These are phyloP conservation scores for Aureococcus anophagefferens DNA, from an alignment of 108 stramenopile genomes.

Conservation along the genomic window DNA sequence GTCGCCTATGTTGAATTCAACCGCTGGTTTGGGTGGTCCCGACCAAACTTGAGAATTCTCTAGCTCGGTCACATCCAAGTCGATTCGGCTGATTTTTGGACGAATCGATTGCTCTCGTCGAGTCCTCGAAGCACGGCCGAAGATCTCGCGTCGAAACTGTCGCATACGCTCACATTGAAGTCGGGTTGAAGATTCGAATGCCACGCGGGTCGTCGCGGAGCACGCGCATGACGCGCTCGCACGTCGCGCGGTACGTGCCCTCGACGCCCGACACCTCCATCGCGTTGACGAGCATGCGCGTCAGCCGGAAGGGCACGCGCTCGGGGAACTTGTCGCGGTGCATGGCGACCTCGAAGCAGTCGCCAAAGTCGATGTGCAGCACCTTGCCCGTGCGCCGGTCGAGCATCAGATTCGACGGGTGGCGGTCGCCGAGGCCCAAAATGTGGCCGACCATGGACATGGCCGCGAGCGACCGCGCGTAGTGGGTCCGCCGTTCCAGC, in stretches of 20 bases:
- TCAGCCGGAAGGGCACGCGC: slow-evolving; percentile 94
- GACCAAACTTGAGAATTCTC: too few species aligned
- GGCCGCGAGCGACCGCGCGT: slow-evolving; percentile 91
- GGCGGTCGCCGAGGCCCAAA: slow-evolving; percentile 78
- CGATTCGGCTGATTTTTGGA: too few species aligned
- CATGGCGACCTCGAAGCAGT: slow-evolving; percentile 94
- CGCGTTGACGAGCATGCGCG: slow-evolving; percentile 96
- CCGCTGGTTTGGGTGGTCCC: too few species aligned
- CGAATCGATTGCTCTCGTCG: too few species aligned
- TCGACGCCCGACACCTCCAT: slow-evolving; percentile 99
- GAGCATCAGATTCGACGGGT: slow-evolving; percentile 82
- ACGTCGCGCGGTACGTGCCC: slow-evolving; percentile 91
- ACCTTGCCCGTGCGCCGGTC: slow-evolving; percentile 84
- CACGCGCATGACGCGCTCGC: slow-evolving; percentile 89
- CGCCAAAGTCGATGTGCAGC: slow-evolving; percentile 87
- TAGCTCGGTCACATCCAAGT: too few species aligned
- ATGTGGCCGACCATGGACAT: slow-evolving; percentile 99
- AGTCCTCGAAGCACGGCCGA: too few species aligned
- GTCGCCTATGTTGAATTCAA: too few species aligned
- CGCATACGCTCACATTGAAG: too few species aligned
- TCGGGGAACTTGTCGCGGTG: slow-evolving; percentile 96
- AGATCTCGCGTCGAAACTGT: too few species aligned
- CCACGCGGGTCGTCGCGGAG: too few species aligned
- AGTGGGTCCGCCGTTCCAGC: slow-evolving; percentile 89
- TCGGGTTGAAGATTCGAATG: too few species aligned